These are phyloP conservation scores for Xylaria curta DNA, from an alignment of 495 filamentous ascomycete species.

Conservation along the genomic window DNA sequence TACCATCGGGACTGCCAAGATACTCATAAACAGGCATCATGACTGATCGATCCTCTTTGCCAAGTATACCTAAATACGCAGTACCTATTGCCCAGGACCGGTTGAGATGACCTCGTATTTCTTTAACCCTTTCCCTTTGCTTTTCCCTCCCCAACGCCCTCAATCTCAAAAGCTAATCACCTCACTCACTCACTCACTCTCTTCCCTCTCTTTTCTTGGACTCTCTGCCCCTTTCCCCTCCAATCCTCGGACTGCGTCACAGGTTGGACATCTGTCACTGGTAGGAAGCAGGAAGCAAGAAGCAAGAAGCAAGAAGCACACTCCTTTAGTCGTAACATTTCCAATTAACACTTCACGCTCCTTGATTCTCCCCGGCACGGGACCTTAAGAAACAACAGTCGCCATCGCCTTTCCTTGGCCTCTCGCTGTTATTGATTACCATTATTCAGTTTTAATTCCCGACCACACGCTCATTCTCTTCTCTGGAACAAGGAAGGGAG, in stretches of 20 bases:
- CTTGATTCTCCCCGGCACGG: conserved; percentile 5
- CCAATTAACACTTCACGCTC: conserved; percentile 17
- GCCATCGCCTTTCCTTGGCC: neutral
- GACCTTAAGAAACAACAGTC: conserved; percentile 5
- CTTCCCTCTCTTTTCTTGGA: conserved; percentile 27
- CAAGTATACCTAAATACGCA: neutral
- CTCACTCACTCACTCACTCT: neutral
- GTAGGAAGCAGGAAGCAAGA: conserved; percentile 33
- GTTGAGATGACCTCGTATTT: conserved; percentile 25
- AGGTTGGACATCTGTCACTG: conserved; percentile 35
- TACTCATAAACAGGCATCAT: neutral
- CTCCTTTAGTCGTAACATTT: conserved; percentile 24
- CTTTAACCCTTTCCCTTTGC: conserved; percentile 28
- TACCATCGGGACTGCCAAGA: conserved; percentile 12
- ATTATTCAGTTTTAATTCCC: conserved; percentile 14
- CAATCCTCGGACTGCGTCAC: conserved; percentile 22
- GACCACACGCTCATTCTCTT: neutral
- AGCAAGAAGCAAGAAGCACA: conserved; percentile 31
- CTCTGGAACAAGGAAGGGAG: neutral
- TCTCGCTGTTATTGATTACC: conserved; percentile 10
- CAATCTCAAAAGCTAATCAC: conserved; percentile 8
- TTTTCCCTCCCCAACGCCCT: conserved; percentile 19
- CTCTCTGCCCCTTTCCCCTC: neutral
- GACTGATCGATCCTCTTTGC: neutral
- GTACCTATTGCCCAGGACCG: conserved; percentile 10